Evolutionary conservation across 345 rosid genomes (phyloP).

Genomic region (Euphorbia pulcherrima): DNA sequence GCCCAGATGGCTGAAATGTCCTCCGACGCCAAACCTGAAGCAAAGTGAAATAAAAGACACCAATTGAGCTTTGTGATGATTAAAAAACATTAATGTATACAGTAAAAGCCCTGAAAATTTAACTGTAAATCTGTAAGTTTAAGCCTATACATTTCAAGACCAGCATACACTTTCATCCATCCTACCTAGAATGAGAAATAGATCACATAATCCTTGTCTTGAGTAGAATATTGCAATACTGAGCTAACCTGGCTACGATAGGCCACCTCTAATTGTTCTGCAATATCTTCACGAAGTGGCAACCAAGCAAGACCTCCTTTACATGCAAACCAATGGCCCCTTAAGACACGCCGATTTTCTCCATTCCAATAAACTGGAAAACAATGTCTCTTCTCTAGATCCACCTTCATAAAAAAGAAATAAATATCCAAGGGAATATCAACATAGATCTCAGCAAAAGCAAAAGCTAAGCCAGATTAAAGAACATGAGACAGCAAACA

Average conservation of each 20-base stretch:
- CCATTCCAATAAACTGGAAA: conserved; percentile 98
- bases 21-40: conserved; percentile 93
- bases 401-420: conserved; percentile 54
- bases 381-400: conserved; percentile 71
- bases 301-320: conserved; percentile 94
- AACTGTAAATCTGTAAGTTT: background rate
- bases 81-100: background rate
- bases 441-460: background rate
- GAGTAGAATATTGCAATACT: background rate
- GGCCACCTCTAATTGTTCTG: conserved; percentile 87
- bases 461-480: background rate
- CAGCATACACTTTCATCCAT: background rate
- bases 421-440: background rate
- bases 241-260: conserved; percentile 64
- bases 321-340: conserved; percentile 97
- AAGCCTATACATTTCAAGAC: background rate
- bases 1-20: conserved; percentile 86
- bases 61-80: background rate
- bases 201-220: background rate
- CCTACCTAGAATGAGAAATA: background rate
- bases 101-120: background rate
- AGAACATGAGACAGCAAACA: background rate
- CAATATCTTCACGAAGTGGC: conserved; percentile 85
- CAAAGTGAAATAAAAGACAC: conserved; percentile 16
- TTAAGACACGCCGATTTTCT: conserved; percentile 88